Conservation (phyloP, 768 basidiomycete species). For the Suillus subaureus region DNA sequence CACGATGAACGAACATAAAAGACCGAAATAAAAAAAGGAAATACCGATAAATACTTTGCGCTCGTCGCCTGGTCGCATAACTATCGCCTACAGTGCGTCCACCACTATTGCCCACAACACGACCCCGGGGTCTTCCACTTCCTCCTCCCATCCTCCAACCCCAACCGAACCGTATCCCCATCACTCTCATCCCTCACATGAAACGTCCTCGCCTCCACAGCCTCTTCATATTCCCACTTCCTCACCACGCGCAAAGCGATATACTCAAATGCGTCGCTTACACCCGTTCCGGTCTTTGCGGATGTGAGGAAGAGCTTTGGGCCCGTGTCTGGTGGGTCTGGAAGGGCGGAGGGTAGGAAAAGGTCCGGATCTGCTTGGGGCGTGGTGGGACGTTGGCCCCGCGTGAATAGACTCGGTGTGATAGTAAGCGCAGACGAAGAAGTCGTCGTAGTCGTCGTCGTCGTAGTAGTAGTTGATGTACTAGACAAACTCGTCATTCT, state of each 20-base stretch:
- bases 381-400: slow-evolving; percentile 30
- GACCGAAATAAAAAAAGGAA: neutral
- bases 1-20: neutral
- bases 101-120: slow-evolving; percentile 23
- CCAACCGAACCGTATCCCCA: slow-evolving; percentile 41
- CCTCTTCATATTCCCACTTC: slow-evolving; percentile 71
- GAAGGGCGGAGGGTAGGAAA: neutral
- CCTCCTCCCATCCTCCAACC: slow-evolving; percentile 18
- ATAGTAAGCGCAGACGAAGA: slow-evolving; percentile 56
- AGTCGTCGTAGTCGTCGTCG: slow-evolving; percentile 36
- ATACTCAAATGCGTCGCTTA: slow-evolving; percentile 76
- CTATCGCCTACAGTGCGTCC: too few species aligned
- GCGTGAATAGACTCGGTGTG: slow-evolving; percentile 59
- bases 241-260: slow-evolving; percentile 62
- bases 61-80: too few species aligned
- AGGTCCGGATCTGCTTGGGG: slow-evolving; percentile 5
- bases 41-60: neutral
- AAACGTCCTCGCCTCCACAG: slow-evolving; percentile 46
- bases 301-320: slow-evolving; percentile 75
- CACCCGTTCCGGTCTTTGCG: slow-evolving; percentile 77
- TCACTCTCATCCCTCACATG: slow-evolving; percentile 40
- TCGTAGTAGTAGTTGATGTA: slow-evolving; percentile 13
- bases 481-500: slow-evolving; percentile 24
- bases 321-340: slow-evolving; percentile 45
- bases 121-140: slow-evolving; percentile 11